Evolutionary conservation across 31 red algal species (phyloP).

Genomic region (Asparagopsis taxiformis): DNA sequence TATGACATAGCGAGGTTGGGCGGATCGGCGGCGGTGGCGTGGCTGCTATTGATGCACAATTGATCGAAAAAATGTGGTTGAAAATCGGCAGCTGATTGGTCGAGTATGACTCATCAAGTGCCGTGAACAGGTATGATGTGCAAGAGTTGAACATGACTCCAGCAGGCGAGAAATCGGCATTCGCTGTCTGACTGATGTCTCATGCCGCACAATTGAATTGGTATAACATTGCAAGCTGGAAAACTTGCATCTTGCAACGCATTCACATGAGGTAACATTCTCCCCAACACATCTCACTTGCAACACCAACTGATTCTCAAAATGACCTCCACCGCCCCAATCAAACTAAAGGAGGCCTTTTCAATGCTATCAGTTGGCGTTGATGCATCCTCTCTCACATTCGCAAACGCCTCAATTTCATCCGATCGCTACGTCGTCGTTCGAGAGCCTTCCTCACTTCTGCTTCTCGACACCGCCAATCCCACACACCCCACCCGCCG

Average conservation of each 20-base stretch:
- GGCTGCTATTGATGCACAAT: neutral
- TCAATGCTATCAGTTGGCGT: slow-evolving; percentile 84
- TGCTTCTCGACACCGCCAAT: slow-evolving; percentile 72
- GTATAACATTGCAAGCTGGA: no score
- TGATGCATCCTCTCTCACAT: slow-evolving; percentile 70
- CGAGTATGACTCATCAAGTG: no score
- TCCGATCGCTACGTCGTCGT: slow-evolving; percentile 84
- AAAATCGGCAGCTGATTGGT: no score
- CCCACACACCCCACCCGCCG: slow-evolving; percentile 71
- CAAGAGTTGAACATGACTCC: no score
- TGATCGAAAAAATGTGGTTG: neutral
- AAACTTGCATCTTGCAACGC: no score
- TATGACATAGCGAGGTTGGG: neutral
- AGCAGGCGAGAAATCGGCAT: no score
- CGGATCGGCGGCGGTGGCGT: neutral
- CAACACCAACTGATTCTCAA: no score
- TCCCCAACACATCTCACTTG: no score
- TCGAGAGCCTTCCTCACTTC: slow-evolving; percentile 66
- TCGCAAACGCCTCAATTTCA: slow-evolving; percentile 75
- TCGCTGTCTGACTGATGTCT: neutral
- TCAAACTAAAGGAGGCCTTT: slow-evolving; percentile 78
- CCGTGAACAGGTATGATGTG: no score
- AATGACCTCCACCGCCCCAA: slow-evolving; percentile 40
- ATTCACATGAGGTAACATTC: no score
- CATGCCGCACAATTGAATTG: no score